Base-by-base conservation (phyloP, 352 stramenopile genomes). In the Phytophthora boehmeriae region DNA sequence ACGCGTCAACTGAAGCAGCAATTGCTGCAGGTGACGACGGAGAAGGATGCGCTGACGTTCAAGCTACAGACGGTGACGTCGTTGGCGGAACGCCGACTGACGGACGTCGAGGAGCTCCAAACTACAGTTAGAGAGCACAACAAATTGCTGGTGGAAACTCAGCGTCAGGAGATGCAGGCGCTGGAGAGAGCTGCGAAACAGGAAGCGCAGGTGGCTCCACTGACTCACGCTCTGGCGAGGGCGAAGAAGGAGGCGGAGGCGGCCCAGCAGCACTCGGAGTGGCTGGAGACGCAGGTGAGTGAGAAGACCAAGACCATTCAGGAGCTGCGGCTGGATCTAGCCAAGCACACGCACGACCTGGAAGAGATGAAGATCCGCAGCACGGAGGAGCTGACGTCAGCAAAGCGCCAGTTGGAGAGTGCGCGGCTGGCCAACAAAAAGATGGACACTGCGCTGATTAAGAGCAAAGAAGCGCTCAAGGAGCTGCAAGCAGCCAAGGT, bases 221-320 rank as follows among this genome's bases (percentile, higher is more conserved):
- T 92, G 45, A 77, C 69, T 4, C 73, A 88, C 52, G 66, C 66
- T 1, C 46, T 88, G 2, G 48, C 64, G 17, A 73, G 85, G 9
- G 55, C 89, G 17, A 73, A 78, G 39, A 85, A 82, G 42, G 82
- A 92, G 52, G 60, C 83, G 16, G 71, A 80, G 27, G 69, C 56
- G 34, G 63, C 66, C 0, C 81, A 87, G 54, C 66, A 86, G 30
- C 83, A 93, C 54, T 70, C 75, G 2, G 73, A 89, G 58, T 92
- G 83, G 79, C 71, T 90, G 2, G 80, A 93, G 57, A 72, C 56
- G 28, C 82, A 92, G 46, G 51, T 91, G 0, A 62, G 53, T 9
- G 85, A 90, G 27, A 93, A 92, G 58, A 91, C 75, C 14, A 83
- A 81, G 43, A 68, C 68, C 14, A 64, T 89, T 11, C 80, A 88